Conservation (phyloP, 495 filamentous ascomycete genomes). For the Neurospora africana region DNA sequence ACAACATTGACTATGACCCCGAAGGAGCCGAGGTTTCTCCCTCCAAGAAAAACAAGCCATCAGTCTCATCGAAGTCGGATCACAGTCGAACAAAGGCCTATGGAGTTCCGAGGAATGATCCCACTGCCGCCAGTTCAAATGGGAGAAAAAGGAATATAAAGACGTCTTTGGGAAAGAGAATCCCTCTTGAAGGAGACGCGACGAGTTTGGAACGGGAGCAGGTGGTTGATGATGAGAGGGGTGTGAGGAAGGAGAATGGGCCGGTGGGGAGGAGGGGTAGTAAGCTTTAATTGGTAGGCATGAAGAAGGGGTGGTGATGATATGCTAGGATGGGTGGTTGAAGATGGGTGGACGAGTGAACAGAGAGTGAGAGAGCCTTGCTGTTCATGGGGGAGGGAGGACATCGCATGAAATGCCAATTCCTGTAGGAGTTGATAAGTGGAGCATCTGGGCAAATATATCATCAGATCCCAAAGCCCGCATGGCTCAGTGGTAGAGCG, state of each 20-base stretch:
- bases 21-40: neutral
- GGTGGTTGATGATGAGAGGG: neutral
- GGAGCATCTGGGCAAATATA: neutral
- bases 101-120: neutral
- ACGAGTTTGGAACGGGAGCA: conserved; percentile 1
- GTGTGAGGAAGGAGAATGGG: conserved; percentile 3
- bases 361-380: too few species aligned
- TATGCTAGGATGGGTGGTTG: too few species aligned
- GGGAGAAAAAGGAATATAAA: neutral
- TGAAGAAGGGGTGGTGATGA: too few species aligned
- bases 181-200: neutral
- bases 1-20: neutral
- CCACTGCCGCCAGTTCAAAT: neutral
- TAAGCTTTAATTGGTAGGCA: neutral
- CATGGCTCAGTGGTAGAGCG: neutral
- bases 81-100: neutral
- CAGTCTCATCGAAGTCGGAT: neutral
- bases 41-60: neutral
- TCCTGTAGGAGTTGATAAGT: neutral
- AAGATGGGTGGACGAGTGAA: too few species aligned
- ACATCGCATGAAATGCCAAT: neutral
- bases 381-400: neutral
- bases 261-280: neutral
- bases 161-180: neutral
- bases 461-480: neutral